Conservation (phyloP, 2,329 filamentous ascomycete species). For the Xylariomycetidae sp. region DNA sequence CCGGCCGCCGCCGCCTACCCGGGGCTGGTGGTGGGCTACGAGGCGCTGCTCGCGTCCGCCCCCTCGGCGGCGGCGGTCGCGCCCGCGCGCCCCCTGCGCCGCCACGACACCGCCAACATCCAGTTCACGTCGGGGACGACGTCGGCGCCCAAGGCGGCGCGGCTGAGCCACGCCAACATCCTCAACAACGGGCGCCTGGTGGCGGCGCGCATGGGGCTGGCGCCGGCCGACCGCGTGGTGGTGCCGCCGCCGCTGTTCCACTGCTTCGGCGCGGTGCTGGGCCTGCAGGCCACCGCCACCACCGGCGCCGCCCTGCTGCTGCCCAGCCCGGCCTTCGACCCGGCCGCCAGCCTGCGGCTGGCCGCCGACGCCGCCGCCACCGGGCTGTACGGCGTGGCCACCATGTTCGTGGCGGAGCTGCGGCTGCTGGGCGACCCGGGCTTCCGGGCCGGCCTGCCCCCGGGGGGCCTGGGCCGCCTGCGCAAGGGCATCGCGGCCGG, state of each 20-base stretch:
- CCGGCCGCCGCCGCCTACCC: constrained; percentile 24
- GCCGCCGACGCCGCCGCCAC: constrained; percentile 48
- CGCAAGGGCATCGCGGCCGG: constrained; percentile 91
- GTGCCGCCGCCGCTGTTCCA: constrained; percentile 82
- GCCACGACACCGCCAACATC: constrained; percentile 79
- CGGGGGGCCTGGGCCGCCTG: constrained; percentile 37
- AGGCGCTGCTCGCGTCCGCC: constrained; percentile 30
- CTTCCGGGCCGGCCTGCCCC: constrained; percentile 14
- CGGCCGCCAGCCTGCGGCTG: constrained; percentile 60
- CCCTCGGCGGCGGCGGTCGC: constrained; percentile 2
- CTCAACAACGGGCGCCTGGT: constrained; percentile 89
- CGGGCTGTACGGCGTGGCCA: constrained; percentile 80
- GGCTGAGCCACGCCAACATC: constrained; percentile 77
- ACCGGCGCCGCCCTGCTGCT: constrained; percentile 75
- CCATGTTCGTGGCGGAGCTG: constrained; percentile 88
- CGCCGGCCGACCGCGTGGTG: constrained; percentile 66
- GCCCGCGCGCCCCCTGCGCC: constrained; percentile 42
- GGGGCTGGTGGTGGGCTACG: constrained; percentile 40
- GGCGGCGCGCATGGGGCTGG: constrained; percentile 77
- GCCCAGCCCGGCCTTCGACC: constrained; percentile 81
- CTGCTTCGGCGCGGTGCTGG: constrained; percentile 87
- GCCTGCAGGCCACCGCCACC: constrained; percentile 94
- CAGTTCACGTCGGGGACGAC: constrained; percentile 98
- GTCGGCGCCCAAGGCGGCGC: constrained; percentile 82
- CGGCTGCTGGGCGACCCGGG: constrained; percentile 59